phyloP scores from a whole-genome alignment of 257 asterid genomes.

The Jaltomata sinuosa region DNA sequence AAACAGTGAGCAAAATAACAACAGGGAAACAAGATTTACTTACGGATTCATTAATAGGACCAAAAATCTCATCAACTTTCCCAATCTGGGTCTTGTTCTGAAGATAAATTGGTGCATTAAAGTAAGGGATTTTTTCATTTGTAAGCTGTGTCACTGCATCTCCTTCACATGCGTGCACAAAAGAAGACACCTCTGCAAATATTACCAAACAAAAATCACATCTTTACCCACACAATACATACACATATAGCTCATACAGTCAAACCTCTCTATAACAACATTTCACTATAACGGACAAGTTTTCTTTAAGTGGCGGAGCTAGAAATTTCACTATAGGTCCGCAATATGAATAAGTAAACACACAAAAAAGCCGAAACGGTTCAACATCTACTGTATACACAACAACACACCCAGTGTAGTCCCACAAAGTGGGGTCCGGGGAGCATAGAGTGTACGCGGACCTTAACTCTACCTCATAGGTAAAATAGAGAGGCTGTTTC shows the following conservation, averaged over 20 bases:
- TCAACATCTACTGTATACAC: neutral
- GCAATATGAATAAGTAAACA: neutral
- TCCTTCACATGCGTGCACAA: conserved; percentile 85
- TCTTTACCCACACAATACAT: too few species aligned
- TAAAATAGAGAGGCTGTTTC: too few species aligned
- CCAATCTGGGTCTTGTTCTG: conserved; percentile 93
- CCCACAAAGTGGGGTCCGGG: too few species aligned
- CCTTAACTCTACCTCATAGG: too few species aligned
- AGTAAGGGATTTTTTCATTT: conserved; percentile 82
- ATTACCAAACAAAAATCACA: neutral
- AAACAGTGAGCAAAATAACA: neutral
- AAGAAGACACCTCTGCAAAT: conserved; percentile 68
- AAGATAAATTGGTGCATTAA: conserved; percentile 92
- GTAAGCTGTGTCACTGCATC: conserved; percentile 90
- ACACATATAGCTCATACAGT: neutral
- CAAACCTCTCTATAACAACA: neutral
- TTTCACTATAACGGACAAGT: neutral
- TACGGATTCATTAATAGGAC: conserved; percentile 95
- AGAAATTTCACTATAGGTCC: neutral
- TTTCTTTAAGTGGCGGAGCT: neutral
- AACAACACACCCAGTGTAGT: too few species aligned
- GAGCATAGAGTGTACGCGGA: too few species aligned
- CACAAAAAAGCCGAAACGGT: neutral
- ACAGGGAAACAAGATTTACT: conserved; percentile 9
- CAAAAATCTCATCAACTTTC: conserved; percentile 94